Base-by-base conservation (phyloP, 352 stramenopile genomes). In the Phytopythium oedochilum region DNA sequence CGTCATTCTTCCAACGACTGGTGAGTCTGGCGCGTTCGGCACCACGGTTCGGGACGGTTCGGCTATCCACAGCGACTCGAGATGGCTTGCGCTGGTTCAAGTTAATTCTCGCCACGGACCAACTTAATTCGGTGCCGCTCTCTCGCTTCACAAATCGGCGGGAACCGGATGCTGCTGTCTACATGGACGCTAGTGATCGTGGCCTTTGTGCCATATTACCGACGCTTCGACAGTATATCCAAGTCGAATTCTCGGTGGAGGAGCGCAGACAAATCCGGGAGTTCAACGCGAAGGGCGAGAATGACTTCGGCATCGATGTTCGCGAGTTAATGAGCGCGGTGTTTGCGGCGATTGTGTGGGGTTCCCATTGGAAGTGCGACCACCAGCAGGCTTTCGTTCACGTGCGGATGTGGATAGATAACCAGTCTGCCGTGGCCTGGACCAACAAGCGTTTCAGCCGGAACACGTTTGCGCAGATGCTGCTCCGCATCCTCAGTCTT, bases 361-460 rank as follows among this genome's bases (percentile, higher is more conserved):
- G 29, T 32, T 32, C 29, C 9, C 29, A 32, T 32, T 58, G 39
- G 59, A 1, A 23, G 2, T 12, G 8, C 29, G 3, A 12, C 17
- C 0, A 28, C 3, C 2, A 20, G 1, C 32, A 38, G 20, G 0
- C 8, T 1, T 12, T 51, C 6, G 40, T 34, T 0, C 59, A 61
- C 17, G 42, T 66, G 12, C 9, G 36, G 3, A 55, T 66, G 17
- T 59, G 54, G 35, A 66, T 66, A 5, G 52, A 60, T 32, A 66
- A 60, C 28, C 42, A n/a, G 5, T 55, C 58, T 3, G 53, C 48
- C 0, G 59, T 59, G 1, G 23, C 53, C 4, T 61, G 53, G 53
- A 60, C 43, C 4, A 61, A 58, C 38, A n/a, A 20, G 15, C 40
- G 55, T 5, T n/a, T 31, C 4, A 61, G 39, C 6, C 53, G 59